Conservation (phyloP, 1,284 basidiomycete genomes). For the Abortiporus biennis region DNA sequence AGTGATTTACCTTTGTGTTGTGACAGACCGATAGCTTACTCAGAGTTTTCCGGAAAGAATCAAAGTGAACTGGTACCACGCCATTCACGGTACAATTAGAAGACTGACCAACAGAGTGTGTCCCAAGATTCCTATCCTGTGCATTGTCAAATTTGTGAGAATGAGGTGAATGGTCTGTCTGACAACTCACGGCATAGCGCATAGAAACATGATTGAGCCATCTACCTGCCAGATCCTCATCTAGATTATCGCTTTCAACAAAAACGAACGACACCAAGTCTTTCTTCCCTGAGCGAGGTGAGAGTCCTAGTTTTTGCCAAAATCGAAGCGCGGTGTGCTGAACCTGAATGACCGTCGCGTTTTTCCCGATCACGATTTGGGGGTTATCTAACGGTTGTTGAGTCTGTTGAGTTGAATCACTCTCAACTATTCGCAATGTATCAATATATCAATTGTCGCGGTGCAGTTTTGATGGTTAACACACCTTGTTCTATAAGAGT, state of each 20-base stretch:
- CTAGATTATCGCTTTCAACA: conserved; percentile 53
- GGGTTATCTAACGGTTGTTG: conserved; percentile 45
- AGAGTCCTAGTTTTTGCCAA: conserved; percentile 77
- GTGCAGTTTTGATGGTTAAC: conserved; percentile 8
- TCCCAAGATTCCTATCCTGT: conserved; percentile 59
- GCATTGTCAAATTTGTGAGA: conserved; percentile 5
- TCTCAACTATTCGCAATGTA: no score
- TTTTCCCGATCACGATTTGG: conserved; percentile 56
- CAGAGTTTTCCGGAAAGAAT: conserved; percentile 59
- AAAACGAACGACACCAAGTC: conserved; percentile 62
- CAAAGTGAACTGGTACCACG: conserved; percentile 54
- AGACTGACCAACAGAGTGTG: conserved; percentile 44
- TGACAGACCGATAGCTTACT: conserved; percentile 28
- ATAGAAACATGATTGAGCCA: conserved; percentile 55
- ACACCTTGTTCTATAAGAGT: conserved; percentile 35
- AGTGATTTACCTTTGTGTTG: not conserved
- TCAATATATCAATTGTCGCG: no score
- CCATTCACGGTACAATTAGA: conserved; percentile 42
- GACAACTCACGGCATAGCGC: conserved; percentile 51
- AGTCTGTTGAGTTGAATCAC: not conserved
- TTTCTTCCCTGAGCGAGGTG: conserved; percentile 65
- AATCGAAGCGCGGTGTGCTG: conserved; percentile 65
- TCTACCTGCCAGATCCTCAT: conserved; percentile 35
- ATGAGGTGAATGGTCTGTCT: not conserved
- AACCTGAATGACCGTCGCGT: conserved; percentile 55